Conservation (phyloP, 345 rosid genomes). For the Murraya koenigii region DNA sequence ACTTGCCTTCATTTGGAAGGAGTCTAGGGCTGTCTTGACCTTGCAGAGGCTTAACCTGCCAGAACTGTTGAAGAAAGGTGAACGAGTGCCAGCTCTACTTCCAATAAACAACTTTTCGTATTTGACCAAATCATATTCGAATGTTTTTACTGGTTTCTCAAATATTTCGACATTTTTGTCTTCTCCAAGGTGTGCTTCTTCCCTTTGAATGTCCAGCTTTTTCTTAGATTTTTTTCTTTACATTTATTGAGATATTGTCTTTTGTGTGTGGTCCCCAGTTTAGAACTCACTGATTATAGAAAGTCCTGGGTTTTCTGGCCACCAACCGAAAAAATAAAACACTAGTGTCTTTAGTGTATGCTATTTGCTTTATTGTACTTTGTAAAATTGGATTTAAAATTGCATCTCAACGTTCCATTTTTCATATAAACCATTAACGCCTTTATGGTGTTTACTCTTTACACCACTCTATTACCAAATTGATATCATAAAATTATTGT, state of each 20-base stretch:
- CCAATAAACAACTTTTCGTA: constrained; percentile 70
- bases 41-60: constrained; percentile 66
- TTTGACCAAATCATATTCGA: constrained; percentile 76
- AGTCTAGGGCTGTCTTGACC: constrained; percentile 63
- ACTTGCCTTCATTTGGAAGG: constrained; percentile 88
- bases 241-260: background rate
- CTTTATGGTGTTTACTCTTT: background rate
- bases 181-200: constrained; percentile 48
- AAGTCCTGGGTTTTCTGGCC: background rate
- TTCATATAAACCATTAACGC: background rate
- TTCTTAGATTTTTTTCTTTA: background rate
- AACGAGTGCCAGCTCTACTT: constrained; percentile 54
- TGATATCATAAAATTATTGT: background rate
- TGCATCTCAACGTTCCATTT: background rate
- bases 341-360: background rate
- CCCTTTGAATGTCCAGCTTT: background rate
- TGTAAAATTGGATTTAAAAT: background rate
- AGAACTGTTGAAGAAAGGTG: constrained; percentile 78
- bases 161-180: constrained; percentile 32
- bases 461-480: background rate
- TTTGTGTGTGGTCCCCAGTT: background rate
- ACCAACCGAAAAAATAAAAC: background rate
- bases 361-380: background rate
- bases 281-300: background rate
- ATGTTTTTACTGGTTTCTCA: constrained; percentile 65